A percentile compares a stretch with the other conserved stretches of the same genome.
phyloP scores from a whole-genome alignment of 23 red algal genomes.

The Gracilaria vermiculophylla region DNA sequence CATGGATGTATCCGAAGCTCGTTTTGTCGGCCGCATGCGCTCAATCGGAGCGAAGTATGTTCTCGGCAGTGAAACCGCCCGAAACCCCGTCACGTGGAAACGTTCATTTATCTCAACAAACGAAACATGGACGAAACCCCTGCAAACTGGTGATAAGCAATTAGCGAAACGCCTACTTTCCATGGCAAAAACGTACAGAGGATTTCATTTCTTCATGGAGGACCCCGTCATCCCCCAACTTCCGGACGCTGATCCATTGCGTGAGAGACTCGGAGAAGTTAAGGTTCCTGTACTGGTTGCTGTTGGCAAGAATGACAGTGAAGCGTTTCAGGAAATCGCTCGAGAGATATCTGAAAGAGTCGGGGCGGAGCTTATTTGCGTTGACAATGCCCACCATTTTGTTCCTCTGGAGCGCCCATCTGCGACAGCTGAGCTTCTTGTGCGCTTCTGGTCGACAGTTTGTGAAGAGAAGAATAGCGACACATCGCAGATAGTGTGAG shows the following conservation, averaged over 20 bases:
- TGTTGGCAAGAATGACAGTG: conserved; percentile 44
- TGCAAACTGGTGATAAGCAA: conserved; percentile 20
- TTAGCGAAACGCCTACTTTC: conserved; percentile 23
- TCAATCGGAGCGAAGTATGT: background rate
- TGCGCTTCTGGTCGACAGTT: background rate
- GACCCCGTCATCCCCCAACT: conserved; percentile 34
- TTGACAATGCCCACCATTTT: background rate
- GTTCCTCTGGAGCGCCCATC: background rate
- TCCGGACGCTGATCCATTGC: background rate
- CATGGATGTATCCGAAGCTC: conserved; percentile 45
- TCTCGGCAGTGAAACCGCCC: background rate
- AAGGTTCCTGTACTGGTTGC: conserved; percentile 31
- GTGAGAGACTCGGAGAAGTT: conserved; percentile 13
- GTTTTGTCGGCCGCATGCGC: conserved; percentile 31
- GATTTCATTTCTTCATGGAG: conserved; percentile 39
- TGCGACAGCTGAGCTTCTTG: background rate
- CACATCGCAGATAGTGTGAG: background rate
- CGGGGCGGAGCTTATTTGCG: background rate
- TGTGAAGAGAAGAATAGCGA: background rate
- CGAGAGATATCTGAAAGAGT: conserved; percentile 35
- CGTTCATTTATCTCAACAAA: conserved; percentile 31
- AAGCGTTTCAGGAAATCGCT: conserved; percentile 40
- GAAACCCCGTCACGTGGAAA: conserved; percentile 37
- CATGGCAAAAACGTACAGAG: conserved; percentile 45
- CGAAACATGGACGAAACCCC: conserved; percentile 11